Conservation (phyloP, 768 basidiomycete species). For the Asterophora lycoperdoides region DNA sequence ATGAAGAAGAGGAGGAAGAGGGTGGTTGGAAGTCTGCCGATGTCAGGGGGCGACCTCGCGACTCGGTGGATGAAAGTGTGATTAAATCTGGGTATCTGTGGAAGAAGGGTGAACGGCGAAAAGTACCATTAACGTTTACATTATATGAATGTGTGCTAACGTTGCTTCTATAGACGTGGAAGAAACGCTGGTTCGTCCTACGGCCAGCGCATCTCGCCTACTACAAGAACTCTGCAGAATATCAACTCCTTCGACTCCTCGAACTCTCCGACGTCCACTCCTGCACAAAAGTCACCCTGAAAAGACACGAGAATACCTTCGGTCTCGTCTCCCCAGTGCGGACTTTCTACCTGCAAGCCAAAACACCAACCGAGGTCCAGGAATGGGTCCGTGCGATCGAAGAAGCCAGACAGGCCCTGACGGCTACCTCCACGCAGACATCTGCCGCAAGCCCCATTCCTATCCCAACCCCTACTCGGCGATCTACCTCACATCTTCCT, state of each 20-base stretch:
- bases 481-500: conserved; percentile 24
- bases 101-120: conserved; percentile 97
- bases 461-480: conserved; percentile 36
- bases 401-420: conserved; percentile 61
- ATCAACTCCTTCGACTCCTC: conserved; percentile 84
- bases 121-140: conserved; percentile 50
- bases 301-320: conserved; percentile 85
- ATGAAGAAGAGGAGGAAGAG: conserved; percentile 68
- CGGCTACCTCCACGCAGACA: conserved; percentile 58
- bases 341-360: conserved; percentile 89
- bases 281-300: conserved; percentile 81
- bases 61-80: conserved; percentile 60
- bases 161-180: conserved; percentile 75
- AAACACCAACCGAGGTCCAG: conserved; percentile 63
- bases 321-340: conserved; percentile 87
- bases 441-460: conserved; percentile 52
- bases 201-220: conserved; percentile 90
- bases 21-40: conserved; percentile 61
- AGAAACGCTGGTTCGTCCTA: conserved; percentile 98
- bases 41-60: conserved; percentile 37
- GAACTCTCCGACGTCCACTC: conserved; percentile 88
- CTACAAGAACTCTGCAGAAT: conserved; percentile 95
- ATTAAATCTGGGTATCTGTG: conserved; percentile 91
- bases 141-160: conserved; percentile 1
- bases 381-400: conserved; percentile 85